Percentiles rank a stretch among this genome's conserved stretches.
These are phyloP conservation scores for Colletotrichum abscissum DNA, from an alignment of 2,329 filamentous ascomycete species.

Conservation along the genomic window DNA sequence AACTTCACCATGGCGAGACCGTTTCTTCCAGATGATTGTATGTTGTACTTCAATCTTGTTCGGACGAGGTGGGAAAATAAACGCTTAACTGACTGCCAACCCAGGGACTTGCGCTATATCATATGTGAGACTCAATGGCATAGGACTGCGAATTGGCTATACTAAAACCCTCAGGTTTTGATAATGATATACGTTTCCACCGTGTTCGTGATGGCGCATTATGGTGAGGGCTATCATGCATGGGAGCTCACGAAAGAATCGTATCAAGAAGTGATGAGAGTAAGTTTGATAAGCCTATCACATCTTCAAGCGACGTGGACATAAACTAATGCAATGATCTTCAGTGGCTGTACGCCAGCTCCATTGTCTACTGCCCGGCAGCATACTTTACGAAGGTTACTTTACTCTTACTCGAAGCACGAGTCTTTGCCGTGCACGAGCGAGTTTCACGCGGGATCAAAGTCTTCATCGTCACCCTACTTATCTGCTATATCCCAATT, in stretches of 20 bases:
- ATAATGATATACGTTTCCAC: conserved; percentile 18
- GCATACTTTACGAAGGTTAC: conserved; percentile 46
- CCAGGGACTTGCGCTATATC: conserved; percentile 27
- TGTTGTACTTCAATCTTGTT: neutral
- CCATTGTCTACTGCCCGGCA: conserved; percentile 43
- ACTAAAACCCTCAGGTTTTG: neutral
- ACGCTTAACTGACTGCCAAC: neutral
- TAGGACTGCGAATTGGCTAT: neutral
- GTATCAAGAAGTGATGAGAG: conserved; percentile 36
- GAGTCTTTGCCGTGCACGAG: conserved; percentile 43
- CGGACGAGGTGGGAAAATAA: neutral
- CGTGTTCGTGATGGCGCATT: conserved; percentile 36
- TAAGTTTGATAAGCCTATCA: neutral
- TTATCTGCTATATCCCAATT: conserved; percentile 42
- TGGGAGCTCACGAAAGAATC: conserved; percentile 39
- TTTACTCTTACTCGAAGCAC: conserved; percentile 45
- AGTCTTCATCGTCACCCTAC: conserved; percentile 41
- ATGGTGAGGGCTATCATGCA: conserved; percentile 39
- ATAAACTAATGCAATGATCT: neutral
- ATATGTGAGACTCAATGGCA: conserved; percentile 10
- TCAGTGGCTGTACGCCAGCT: conserved; percentile 43
- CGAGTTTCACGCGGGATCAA: conserved; percentile 42
- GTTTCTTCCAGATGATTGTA: conserved; percentile 26
- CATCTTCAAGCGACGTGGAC: too few relatives aligned
- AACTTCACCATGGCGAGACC: conserved; percentile 29